Conservation (phyloP, 2,329 filamentous ascomycete species). For the Fusarium caatingaense region DNA sequence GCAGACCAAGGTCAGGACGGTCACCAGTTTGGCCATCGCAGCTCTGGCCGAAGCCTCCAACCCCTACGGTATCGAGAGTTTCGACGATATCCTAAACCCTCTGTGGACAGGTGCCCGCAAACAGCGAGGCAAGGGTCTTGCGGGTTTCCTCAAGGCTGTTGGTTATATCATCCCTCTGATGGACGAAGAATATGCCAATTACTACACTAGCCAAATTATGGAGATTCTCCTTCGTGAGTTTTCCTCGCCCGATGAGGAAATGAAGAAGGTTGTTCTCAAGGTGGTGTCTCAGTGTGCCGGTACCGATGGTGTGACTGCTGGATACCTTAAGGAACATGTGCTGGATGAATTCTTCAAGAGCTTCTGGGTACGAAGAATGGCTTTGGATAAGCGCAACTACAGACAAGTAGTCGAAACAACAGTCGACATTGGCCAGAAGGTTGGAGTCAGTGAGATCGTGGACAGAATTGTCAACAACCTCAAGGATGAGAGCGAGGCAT, state of each 20-base stretch:
- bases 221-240: slow-evolving; percentile 97
- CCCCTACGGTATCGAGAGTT: slow-evolving; percentile 98
- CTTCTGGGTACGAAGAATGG: slow-evolving; percentile 98
- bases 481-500: slow-evolving; percentile 97
- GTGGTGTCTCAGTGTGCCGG: slow-evolving; percentile 95
- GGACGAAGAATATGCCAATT: slow-evolving; percentile 99
- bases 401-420: slow-evolving; percentile 98
- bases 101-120: slow-evolving; percentile 97
- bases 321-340: slow-evolving; percentile 94
- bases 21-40: slow-evolving; percentile 93
- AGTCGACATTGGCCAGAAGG: slow-evolving; percentile 95
- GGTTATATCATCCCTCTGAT: slow-evolving; percentile 98
- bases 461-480: slow-evolving; percentile 94
- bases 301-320: slow-evolving; percentile 93
- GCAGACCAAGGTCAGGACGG: slow-evolving; percentile 96
- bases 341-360: slow-evolving; percentile 97
- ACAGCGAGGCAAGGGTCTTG: slow-evolving; percentile 94
- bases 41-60: slow-evolving; percentile 96
- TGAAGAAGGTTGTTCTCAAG: slow-evolving; percentile 99
- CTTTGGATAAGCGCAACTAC: slow-evolving; percentile 96
- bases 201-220: slow-evolving; percentile 99
- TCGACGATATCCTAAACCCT: slow-evolving; percentile 96
- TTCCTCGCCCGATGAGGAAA: slow-evolving; percentile 96
- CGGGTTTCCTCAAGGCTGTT: slow-evolving; percentile 95
- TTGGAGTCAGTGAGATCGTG: slow-evolving; percentile 95